A percentile compares a stretch with the other conserved stretches of the same genome.
Conservation (phyloP, 805 yeast species). For the Kodamaea restingae region DNA sequence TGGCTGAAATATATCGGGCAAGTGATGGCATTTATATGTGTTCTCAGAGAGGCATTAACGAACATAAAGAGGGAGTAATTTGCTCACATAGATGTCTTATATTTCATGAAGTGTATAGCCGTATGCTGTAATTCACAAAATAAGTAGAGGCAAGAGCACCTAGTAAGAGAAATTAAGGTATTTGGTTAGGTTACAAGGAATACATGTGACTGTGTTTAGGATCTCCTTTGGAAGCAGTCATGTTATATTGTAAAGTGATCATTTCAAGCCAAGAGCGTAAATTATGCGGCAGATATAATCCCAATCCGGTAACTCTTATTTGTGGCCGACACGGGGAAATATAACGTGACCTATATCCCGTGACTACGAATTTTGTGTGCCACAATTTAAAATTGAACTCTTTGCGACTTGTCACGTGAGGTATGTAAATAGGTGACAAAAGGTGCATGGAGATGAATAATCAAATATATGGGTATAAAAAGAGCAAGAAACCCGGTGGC, state of each 20-base stretch:
- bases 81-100: neutral
- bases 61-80: neutral
- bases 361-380: neutral
- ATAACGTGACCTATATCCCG: neutral
- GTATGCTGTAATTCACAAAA: too few species aligned
- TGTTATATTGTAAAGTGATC: too few species aligned
- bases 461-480: neutral
- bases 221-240: too few species aligned
- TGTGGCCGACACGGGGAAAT: neutral
- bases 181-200: too few species aligned
- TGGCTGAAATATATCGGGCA: too few species aligned
- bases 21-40: too few species aligned
- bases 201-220: too few species aligned
- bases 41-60: neutral
- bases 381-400: neutral
- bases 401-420: constrained; percentile 4
- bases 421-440: neutral
- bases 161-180: too few species aligned
- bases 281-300: too few species aligned
- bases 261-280: neutral
- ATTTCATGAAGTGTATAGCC: neutral
- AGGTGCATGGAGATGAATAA: constrained; percentile 1
- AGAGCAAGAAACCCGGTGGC: neutral
- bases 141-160: too few species aligned
- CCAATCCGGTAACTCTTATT: too few species aligned